Evolutionary conservation across 2,329 filamentous ascomycete genomes (phyloP).

Genomic region (Nothophoma quercina): DNA sequence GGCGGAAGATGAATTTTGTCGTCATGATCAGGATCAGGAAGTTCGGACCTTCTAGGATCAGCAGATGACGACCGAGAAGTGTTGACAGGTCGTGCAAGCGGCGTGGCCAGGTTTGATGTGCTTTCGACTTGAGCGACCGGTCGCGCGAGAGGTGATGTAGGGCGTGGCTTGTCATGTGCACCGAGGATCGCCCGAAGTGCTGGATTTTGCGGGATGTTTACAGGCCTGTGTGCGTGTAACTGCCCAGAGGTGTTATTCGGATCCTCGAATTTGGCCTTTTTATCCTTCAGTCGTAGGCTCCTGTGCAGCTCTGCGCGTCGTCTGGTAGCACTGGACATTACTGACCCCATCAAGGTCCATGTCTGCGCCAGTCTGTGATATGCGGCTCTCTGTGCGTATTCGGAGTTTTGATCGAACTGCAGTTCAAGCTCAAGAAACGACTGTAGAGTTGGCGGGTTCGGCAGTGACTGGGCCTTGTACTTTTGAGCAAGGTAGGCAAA

Average conservation of each 20-base stretch:
- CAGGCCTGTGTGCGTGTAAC: conserved; percentile 30
- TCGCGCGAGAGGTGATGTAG: conserved; percentile 25
- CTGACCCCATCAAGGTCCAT: conserved; percentile 64
- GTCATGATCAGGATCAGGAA: conserved; percentile 49
- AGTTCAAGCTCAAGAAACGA: conserved; percentile 47
- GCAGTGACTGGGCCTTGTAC: conserved; percentile 51
- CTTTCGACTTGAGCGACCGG: conserved; percentile 53
- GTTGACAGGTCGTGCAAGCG: conserved; percentile 57
- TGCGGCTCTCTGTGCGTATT: conserved; percentile 59
- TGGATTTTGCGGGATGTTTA: conserved; percentile 34
- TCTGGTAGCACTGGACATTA: conserved; percentile 59
- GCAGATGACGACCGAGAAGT: conserved; percentile 5
- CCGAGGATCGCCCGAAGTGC: conserved; percentile 44
- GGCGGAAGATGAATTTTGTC: conserved; percentile 49
- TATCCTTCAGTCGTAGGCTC: conserved; percentile 33
- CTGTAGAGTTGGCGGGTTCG: conserved; percentile 49
- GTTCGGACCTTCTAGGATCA: conserved; percentile 20
- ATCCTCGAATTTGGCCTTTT: conserved; percentile 21
- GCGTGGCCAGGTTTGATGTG: conserved; percentile 64
- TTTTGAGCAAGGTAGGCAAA: conserved; percentile 55
- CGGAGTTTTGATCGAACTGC: conserved; percentile 62
- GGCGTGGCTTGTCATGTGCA: conserved; percentile 42
- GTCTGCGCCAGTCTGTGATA: conserved; percentile 63
- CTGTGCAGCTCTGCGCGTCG: conserved; percentile 46
- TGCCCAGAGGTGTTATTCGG: conserved; percentile 17